Percentiles rank a stretch among this genome's conserved stretches.
Evolutionary conservation across 163 green algal genomes (phyloP).

Genomic region (Coccomyxa subellipsoidea): DNA sequence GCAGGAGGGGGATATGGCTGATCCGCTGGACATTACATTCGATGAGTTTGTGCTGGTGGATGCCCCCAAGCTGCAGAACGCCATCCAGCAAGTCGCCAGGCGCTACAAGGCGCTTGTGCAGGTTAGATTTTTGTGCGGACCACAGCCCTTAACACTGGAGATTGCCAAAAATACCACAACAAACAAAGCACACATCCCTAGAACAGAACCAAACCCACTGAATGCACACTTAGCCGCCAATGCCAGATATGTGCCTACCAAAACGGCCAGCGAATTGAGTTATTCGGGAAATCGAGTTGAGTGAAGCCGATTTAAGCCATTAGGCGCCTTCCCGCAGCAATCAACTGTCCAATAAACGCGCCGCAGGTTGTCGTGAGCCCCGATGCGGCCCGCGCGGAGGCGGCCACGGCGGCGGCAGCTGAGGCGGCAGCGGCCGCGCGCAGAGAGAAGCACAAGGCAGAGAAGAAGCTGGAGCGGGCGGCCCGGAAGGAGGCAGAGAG

Average conservation of each 20-base stretch:
- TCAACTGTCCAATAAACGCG: no score
- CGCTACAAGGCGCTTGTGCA: background rate
- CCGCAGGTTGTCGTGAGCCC: background rate
- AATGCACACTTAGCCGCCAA: no score
- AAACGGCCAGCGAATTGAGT: no score
- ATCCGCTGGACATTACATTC: background rate
- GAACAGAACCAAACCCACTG: no score
- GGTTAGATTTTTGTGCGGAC: background rate
- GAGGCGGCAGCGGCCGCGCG: background rate
- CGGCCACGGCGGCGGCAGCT: background rate
- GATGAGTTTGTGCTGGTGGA: background rate
- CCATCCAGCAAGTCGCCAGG: background rate
- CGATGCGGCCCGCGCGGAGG: background rate
- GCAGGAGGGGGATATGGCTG: no score
- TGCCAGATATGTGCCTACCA: no score
- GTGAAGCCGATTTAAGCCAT: no score
- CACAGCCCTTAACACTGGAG: no score
- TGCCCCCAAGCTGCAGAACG: background rate
- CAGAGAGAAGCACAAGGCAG: background rate
- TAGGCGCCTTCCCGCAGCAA: no score
- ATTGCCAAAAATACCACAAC: no score
- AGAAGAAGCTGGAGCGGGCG: background rate
- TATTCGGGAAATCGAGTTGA: no score
- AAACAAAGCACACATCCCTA: no score
- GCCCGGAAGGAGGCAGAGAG: background rate